Evolutionary conservation across 805 yeast genomes (phyloP), one percentile per base, ranked within the genome.

Genomic region (Lachancea meyersii): DNA sequence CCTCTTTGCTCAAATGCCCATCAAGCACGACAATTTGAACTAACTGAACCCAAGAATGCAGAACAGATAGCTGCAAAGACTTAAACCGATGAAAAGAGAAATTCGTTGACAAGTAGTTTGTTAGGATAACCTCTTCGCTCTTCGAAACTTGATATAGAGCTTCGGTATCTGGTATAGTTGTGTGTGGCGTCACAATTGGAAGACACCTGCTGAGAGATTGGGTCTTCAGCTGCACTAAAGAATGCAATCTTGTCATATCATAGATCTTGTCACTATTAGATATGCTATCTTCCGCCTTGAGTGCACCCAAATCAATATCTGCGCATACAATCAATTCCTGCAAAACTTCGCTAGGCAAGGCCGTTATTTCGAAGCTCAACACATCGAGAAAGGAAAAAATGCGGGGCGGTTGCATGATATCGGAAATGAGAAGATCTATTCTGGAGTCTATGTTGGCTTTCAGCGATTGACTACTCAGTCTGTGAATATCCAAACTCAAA

Each of bases 21-120:
- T 81, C 88, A 4, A 78, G 70, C 4, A 86, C 78, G 35, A 86
- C 63, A 3, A 87, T 77, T 48, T 87, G 86, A 19, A 86, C 79
- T 38, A 89, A 61, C 50, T 80, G 82, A 18, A 81, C 80, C 97
- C 97, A 91, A 0, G 94, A 76, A 54, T 81, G 86, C 22, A 91
- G 64, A 44, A 82, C 77, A 11, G 72, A 64, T 36, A 82, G 64
- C 47, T 83, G 93, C 7, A 70, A 66, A 1, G 69, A 59, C 47
- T 71, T 71, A 50, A 78, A 72, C 31, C 70, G 68, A 34, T 69
- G 67, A 32, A 66, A 68, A n/a, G 76, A 63, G 11, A 76, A 53
- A 19, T 70, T 67, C 50, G 74, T 74, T 0, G 68, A 64, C 23
- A 80, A 52, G 41, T 71, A 70, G 4, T 51, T 41, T 40, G 33